Evolutionary conservation across 2,329 filamentous ascomycete species (phyloP), one percentile per base, ranked within the genome.

Genomic region (Microdochium trichocladiopsis): DNA sequence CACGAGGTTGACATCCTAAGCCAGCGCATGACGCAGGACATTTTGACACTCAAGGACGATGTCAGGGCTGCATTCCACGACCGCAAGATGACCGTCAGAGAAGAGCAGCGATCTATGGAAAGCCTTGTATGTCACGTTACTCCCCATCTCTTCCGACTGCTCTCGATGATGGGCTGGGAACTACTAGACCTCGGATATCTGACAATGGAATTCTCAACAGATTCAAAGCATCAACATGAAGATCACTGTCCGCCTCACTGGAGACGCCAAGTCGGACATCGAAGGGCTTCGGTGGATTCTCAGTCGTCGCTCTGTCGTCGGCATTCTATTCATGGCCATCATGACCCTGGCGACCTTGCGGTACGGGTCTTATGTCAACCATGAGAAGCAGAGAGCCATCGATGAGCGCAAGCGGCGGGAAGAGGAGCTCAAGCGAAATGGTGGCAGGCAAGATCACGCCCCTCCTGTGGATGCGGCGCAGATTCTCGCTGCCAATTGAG

Each of bases 1-100:
- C 92, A 96, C 66, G 94, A 97, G 67, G 85, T 92, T n/a, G 94
- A 99, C 67, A 95, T 96, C 18, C 68, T 96, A 51, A 85, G 82
- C 52, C 94, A 97, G 72, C 82, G 86, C 48, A 75, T 96, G 53
- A 88, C 84, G 31, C 92, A 96, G 69, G 92, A 97, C 66, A 77
- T 92, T 24, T 72, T 84, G 52, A 87, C 82, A 31, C 74, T 97
- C 54, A 94, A 90, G 61, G 93, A 99, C 65, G 90, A 92, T 52
- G 79, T 97, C n/a, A 90, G 92, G 66, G 93, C 90, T 53, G 87
- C 96, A 79, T 96, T 97, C 67, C 93, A 97, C 64, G 93, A 99
- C 66, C 83, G 95, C 45, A 94, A 93, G 67, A 95, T 97, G 88
- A 82, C 84, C 2, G 91, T 95, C 2, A 77, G 91, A 51, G 88